Conservation (phyloP, 2,329 filamentous ascomycete genomes). For the Arthrobotrys sinensis region DNA sequence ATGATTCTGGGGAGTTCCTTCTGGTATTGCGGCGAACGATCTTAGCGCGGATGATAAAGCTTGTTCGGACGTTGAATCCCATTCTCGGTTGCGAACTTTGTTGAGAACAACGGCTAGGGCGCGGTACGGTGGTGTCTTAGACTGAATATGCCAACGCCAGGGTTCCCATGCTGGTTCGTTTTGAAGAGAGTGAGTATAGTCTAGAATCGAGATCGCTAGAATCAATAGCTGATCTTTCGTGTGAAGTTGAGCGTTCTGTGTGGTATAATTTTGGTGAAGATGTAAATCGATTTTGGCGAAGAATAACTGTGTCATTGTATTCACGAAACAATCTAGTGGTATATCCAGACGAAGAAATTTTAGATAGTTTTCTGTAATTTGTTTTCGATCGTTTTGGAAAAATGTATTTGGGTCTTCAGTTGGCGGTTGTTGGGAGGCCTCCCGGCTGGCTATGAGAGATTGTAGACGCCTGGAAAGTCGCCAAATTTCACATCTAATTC, state of each 20-base stretch:
- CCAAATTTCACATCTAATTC: slow-evolving; percentile 53
- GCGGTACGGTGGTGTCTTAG: slow-evolving; percentile 30
- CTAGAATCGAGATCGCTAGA: slow-evolving; percentile 26
- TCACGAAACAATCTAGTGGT: slow-evolving; percentile 26
- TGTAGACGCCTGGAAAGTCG: slow-evolving; percentile 31
- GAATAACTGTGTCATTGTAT: slow-evolving; percentile 33
- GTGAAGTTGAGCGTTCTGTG: neutral
- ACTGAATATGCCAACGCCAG: slow-evolving; percentile 42
- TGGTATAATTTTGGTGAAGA: neutral
- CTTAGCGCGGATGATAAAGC: slow-evolving; percentile 26
- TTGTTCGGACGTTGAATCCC: slow-evolving; percentile 31
- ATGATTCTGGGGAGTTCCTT: slow-evolving; percentile 3
- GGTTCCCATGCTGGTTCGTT: slow-evolving; percentile 31
- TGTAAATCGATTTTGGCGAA: slow-evolving; percentile 39
- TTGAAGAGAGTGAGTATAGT: slow-evolving; percentile 32
- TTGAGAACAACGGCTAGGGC: slow-evolving; percentile 24
- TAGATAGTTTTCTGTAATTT: slow-evolving; percentile 19
- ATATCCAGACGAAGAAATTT: slow-evolving; percentile 8
- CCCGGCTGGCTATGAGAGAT: neutral
- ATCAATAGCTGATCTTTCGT: slow-evolving; percentile 2
- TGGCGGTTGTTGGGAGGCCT: neutral
- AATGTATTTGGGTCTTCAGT: neutral
- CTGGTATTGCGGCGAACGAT: slow-evolving; percentile 9
- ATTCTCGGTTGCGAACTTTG: neutral
- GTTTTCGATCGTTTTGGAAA: neutral